phyloP scores from a whole-genome alignment of 176 grass and related monocot genomes.

The Canna indica region DNA sequence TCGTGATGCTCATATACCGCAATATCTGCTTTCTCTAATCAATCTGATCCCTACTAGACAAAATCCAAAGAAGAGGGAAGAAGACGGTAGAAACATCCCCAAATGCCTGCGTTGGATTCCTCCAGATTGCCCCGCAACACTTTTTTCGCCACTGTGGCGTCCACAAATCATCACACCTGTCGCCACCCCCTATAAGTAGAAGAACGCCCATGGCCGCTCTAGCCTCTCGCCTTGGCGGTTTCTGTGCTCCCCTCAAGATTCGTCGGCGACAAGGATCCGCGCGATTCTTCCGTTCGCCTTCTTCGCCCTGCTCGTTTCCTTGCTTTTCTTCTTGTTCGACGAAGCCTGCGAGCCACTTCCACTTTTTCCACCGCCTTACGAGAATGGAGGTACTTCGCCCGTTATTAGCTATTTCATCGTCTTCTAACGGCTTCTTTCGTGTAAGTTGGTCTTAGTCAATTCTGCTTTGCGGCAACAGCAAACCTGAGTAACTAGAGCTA shows the following conservation, averaged over 20 bases:
- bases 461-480: too few species aligned
- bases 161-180: too few species aligned
- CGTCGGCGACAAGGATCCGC: neutral
- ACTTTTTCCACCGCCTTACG: neutral
- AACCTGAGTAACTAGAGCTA: neutral
- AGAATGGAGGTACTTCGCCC: neutral
- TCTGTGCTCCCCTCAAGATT: neutral
- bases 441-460: neutral
- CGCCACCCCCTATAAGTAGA: too few species aligned
- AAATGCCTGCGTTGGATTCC: too few species aligned
- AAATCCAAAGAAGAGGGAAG: too few species aligned
- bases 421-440: neutral
- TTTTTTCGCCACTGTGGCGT: too few species aligned
- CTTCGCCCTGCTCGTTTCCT: neutral
- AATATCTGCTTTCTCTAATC: too few species aligned
- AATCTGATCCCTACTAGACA: too few species aligned
- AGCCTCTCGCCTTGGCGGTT: neutral
- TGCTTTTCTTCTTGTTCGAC: neutral
- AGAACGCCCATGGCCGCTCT: neutral
- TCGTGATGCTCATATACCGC: too few species aligned
- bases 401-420: neutral
- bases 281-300: neutral
- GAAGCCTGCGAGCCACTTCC: neutral
- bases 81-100: too few species aligned
- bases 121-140: too few species aligned